Evolutionary conservation across 1,284 basidiomycete species (phyloP).

Genomic region (Cryptococcus neoformans): DNA sequence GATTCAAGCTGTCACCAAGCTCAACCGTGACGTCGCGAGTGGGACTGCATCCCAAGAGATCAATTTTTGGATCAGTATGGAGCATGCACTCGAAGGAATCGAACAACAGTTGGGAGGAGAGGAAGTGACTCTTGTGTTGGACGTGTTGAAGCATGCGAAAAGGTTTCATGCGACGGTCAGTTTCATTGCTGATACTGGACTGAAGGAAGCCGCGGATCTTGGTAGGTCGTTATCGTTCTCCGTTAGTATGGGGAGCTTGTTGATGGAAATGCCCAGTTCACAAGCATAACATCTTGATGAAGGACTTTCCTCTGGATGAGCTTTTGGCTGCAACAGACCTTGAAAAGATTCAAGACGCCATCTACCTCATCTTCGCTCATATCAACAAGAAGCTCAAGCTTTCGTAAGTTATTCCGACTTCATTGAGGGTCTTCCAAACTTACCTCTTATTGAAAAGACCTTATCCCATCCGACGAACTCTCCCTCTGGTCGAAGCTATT

Average conservation of each 20-base stretch:
- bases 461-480: slow-evolving; percentile 90
- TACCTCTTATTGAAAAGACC: slow-evolving; percentile 50
- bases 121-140: slow-evolving; percentile 91
- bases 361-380: slow-evolving; percentile 84
- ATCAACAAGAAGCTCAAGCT: slow-evolving; percentile 94
- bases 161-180: slow-evolving; percentile 96
- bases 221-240: slow-evolving; percentile 54
- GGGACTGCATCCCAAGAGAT: slow-evolving; percentile 98
- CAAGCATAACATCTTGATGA: slow-evolving; percentile 98
- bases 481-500: slow-evolving; percentile 96
- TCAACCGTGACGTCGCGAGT: slow-evolving; percentile 86
- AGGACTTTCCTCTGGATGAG: slow-evolving; percentile 96
- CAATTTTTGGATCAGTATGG: slow-evolving; percentile 97
- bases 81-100: slow-evolving; percentile 88
- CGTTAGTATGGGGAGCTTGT: too few relatives aligned
- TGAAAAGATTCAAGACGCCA: slow-evolving; percentile 86
- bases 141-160: slow-evolving; percentile 91
- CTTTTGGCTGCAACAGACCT: slow-evolving; percentile 94
- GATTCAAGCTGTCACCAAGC: slow-evolving; percentile 93
- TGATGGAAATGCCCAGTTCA: slow-evolving; percentile 59
- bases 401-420: slow-evolving; percentile 49
- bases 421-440: neutral
- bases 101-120: slow-evolving; percentile 88
- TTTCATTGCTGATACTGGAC: slow-evolving; percentile 94
- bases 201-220: slow-evolving; percentile 86